Conservation (phyloP, 495 filamentous ascomycete species). For the Penicillium crystallinum region DNA sequence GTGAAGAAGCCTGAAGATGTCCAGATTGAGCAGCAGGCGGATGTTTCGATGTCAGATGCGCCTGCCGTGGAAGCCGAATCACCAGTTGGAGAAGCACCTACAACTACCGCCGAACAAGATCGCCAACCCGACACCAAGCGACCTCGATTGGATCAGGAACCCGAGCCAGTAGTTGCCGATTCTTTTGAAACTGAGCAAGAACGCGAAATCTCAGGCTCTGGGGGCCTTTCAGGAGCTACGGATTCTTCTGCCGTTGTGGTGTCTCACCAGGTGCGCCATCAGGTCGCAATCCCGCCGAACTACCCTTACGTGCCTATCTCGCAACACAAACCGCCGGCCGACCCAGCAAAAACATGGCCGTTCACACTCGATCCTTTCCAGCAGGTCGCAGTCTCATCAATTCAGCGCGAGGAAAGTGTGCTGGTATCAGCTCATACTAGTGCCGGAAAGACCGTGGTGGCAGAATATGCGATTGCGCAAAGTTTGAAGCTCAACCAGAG, state of each 20-base stretch:
- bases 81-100: slow-evolving; percentile 17
- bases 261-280: slow-evolving; percentile 96
- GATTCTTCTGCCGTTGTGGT: slow-evolving; percentile 67
- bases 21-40: slow-evolving; percentile 45
- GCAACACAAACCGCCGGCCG: slow-evolving; percentile 77
- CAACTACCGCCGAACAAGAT: slow-evolving; percentile 20
- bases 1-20: slow-evolving; percentile 49
- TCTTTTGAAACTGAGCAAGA: slow-evolving; percentile 95
- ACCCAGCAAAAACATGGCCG: slow-evolving; percentile 74
- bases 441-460: slow-evolving; percentile 96
- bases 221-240: slow-evolving; percentile 69
- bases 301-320: slow-evolving; percentile 92
- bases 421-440: slow-evolving; percentile 95
- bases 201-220: slow-evolving; percentile 74
- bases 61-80: slow-evolving; percentile 22
- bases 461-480: slow-evolving; percentile 97
- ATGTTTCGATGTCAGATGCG: slow-evolving; percentile 36
- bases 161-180: slow-evolving; percentile 84
- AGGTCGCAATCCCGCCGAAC: slow-evolving; percentile 88
- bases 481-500: slow-evolving; percentile 94
- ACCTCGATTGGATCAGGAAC: slow-evolving; percentile 63
- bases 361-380: slow-evolving; percentile 98
- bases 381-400: slow-evolving; percentile 83
- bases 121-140: slow-evolving; percentile 65
- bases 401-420: slow-evolving; percentile 91